Conservation (phyloP, 306 rosid genomes). For the Cyclanthera cordifolia region DNA sequence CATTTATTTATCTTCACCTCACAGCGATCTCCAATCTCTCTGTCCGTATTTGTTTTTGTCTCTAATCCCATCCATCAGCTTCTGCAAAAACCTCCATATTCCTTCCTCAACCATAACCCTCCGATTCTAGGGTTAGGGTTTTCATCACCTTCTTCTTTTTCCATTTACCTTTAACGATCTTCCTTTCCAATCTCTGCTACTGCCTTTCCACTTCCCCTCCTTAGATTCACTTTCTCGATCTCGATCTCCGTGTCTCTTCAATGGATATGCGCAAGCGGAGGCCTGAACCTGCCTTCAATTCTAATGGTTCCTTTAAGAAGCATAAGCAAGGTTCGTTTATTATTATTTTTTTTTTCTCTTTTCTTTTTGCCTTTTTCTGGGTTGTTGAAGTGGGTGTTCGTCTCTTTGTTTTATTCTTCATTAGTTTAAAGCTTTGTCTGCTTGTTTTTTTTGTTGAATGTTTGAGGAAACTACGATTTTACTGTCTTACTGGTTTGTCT, state of each 20-base stretch:
- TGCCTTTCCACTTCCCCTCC: not conserved
- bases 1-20: too few species aligned
- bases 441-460: not conserved
- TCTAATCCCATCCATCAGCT: too few species aligned
- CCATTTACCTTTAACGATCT: not conserved
- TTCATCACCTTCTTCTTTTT: conserved; percentile 14
- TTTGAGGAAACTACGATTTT: not conserved
- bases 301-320: conserved; percentile 60
- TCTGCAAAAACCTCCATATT: too few species aligned
- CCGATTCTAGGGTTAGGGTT: conserved; percentile 28
- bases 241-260: conserved; percentile 19
- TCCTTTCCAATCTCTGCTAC: not conserved
- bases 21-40: too few species aligned
- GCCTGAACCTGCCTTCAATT: conserved; percentile 29
- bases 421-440: not conserved
- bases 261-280: conserved; percentile 66
- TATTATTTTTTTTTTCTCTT: not conserved
- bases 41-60: too few species aligned
- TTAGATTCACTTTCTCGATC: conserved; percentile 29
- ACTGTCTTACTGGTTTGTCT: not conserved
- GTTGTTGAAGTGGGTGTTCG: not conserved
- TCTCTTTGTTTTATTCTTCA: too few species aligned
- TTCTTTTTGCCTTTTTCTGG: not conserved
- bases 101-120: conserved; percentile 19
- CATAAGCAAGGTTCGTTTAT: conserved; percentile 44